Evolutionary conservation across 371 early-diverging fungal genomes (phyloP), one percentile per base, ranked within the genome.

Genomic region (Mucor circinelloides): DNA sequence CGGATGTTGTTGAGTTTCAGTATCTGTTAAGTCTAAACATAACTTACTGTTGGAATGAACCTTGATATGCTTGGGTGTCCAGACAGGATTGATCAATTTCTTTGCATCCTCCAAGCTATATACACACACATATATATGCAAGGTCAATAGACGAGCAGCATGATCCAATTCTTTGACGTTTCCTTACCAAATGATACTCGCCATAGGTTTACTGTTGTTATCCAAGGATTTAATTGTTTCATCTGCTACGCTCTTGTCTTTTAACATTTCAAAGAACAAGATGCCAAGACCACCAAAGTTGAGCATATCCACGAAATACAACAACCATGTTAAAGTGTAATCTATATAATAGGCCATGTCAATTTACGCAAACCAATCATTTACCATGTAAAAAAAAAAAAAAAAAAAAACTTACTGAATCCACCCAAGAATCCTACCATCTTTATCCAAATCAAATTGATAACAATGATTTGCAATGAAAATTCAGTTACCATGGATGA

Each of bases 41-140:
- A 2, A 81, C 79, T 66, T 82, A 87, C 89, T 88, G 62, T 85
- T 79, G 5, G 76, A 77, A 70, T 85, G 80, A 7, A 80, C 56
- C 19, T 74, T 76, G 30, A 77, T 80, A 46, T 77, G 62, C 2
- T 71, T 25, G 17, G 87, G 76, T 57, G 63, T 71, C 71, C 79
- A 81, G 32, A 81, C 32, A 1, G 89, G 89, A 60, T 85, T 85
- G 30, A 85, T 46, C 25, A 85, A 42, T 57, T 64, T 63, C 58
- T 56, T 69, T 4, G 62, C 25, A 15, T 58, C 40, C 5, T 59
- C 44, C 2, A 42, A 25, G 27, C 70, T 66, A 48, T 4, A 5
- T 2, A 30, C 1, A 6, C 9, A 34, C 3, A 34, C 3, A 34
- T 9, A n/a, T n/a, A n/a, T n/a, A n/a, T n/a, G n/a, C n/a, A n/a